Base-by-base conservation (phyloP, 2,329 filamentous ascomycete species). In the Talaromyces verruculosus region DNA sequence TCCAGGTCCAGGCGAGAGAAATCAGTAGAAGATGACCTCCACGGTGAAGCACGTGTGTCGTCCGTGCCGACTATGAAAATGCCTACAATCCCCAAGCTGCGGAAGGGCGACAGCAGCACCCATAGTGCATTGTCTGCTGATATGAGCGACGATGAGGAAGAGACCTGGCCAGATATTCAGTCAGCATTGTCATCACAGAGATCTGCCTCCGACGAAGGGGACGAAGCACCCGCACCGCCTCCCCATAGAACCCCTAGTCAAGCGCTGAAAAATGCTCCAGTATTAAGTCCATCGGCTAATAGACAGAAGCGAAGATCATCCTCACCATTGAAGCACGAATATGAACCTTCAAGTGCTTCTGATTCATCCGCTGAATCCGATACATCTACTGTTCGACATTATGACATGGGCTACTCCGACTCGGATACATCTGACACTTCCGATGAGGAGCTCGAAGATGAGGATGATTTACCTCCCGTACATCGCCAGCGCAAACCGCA, bases 281-380 rank as follows among this genome's bases (percentile, higher is more conserved):
- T 83, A 75, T 70, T 88, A 76, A 74, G 82, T 73, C 73, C 88
- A 81, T 71, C 77, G 71, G 71, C 78, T 65, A 72, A 80, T 68
- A 75, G 79, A 75, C 72, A 83, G 76, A 76, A 89, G 73, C 87
- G 93, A 53, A 88, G 93, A 19, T 90, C 88, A 1, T 98, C 95
- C 0, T 99, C 95, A 1, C 95, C 95, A 0, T 83, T 99, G 60
- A 99, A 99, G 80, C 94, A 98, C 75, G 94, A 99, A 79, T 99
- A 97, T 72, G 89, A 93, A 68, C 94, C 94, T 15, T 98, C 95
- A 17, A 88, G 87, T 6, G 87, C 86, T 55, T 89, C 88, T 0
- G 85, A 87, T 49, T 87, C 87, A 6, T 84, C 84, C 8, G 84
- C 82, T 1, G 83, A 87, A 64, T 88, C 84, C 55, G 80, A 84